Base-by-base conservation (phyloP, 1,284 basidiomycete genomes). In the Ustilago vetiveriae region DNA sequence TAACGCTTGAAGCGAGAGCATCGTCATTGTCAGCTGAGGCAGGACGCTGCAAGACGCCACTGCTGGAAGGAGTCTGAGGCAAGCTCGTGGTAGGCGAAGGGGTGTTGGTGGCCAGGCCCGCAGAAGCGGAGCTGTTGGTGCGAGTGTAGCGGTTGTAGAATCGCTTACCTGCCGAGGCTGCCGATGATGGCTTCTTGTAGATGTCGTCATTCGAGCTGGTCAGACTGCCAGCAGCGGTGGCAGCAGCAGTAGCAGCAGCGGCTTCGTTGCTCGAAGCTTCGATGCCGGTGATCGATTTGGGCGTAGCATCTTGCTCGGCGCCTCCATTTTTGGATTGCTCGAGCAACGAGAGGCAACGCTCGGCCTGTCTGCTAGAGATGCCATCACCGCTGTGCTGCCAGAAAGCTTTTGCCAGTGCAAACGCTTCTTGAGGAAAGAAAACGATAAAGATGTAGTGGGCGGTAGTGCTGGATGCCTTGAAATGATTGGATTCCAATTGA, bases 381-480 rank as follows among this genome's bases (percentile, higher is more conserved):
- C 94, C 94, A 66, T 91, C 85, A 0, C 95, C 95, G 0, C 91
- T 90, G 79, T 98, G 94, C 77, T 98, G 94, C 94, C 95, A 97
- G 82, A 94, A 97, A 79, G 92, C 87, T 82, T 92, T 97, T 13
- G 92, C 93, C 5, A 90, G 80, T 1, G 86, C 79, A 72, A 88
- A 90, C n/a, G 88, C 85, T 13, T 85, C 83, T 5, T 88, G 49
- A 5, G 78, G 88, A 82, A 94, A 92, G 19, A 98, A 84, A 10
- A 90, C 89, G 71, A 95, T 90, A 82, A 94, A 75, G 43, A 78
- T 72, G 48, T 63, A 72, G 43, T 66, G 68, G 0, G 68, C 62
- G 10, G 57, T 62, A 22, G 57, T 65, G 45, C 56, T 57, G 3
- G 55, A 42, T 7, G 49, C 43, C n/a, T 52, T 43, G 16, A 57